Percentiles rank a stretch among this genome's conserved stretches.
These are phyloP conservation scores for Candida dendrica DNA, from an alignment of 805 yeast species.

Conservation along the genomic window DNA sequence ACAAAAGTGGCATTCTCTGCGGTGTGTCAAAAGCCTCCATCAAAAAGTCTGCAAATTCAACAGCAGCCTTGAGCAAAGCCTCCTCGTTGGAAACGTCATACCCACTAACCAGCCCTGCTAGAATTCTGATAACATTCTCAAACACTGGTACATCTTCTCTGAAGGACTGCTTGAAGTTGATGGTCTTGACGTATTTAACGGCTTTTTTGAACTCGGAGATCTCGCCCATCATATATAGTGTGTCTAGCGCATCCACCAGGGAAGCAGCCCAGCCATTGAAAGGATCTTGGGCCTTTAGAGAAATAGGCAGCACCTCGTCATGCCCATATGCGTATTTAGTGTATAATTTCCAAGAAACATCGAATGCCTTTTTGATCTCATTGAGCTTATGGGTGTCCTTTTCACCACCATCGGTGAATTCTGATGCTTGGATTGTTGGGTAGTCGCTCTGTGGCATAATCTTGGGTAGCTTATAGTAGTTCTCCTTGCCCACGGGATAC, in stretches of 20 bases:
- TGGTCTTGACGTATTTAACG: slow-evolving; percentile 24
- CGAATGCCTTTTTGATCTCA: slow-evolving; percentile 29
- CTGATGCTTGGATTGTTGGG: slow-evolving; percentile 22
- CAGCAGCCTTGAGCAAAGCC: slow-evolving; percentile 31
- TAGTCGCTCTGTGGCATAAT: slow-evolving; percentile 10
- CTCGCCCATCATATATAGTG: slow-evolving; percentile 39
- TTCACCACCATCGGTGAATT: slow-evolving; percentile 23
- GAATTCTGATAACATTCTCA: slow-evolving; percentile 43
- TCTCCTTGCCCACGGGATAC: slow-evolving; percentile 18
- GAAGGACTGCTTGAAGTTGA: slow-evolving; percentile 33
- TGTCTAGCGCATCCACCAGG: slow-evolving; percentile 44
- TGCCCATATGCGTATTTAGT: slow-evolving; percentile 35
- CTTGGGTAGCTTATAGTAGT: slow-evolving; percentile 15
- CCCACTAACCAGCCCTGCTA: slow-evolving; percentile 48
- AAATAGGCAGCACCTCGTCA: slow-evolving; percentile 37
- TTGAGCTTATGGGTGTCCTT: slow-evolving; percentile 19
- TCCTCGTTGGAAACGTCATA: slow-evolving; percentile 38
- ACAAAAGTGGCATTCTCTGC: slow-evolving; percentile 43
- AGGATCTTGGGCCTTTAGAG: slow-evolving; percentile 27
- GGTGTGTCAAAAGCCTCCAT: slow-evolving; percentile 55
- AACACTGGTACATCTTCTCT: slow-evolving; percentile 38
- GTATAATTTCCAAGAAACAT: slow-evolving; percentile 37
- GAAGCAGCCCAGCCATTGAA: slow-evolving; percentile 47
- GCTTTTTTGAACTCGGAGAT: slow-evolving; percentile 32
- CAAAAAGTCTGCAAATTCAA: slow-evolving; percentile 39